phyloP scores from a whole-genome alignment of 495 filamentous ascomycete species.

The Neohortaea acidophila region DNA sequence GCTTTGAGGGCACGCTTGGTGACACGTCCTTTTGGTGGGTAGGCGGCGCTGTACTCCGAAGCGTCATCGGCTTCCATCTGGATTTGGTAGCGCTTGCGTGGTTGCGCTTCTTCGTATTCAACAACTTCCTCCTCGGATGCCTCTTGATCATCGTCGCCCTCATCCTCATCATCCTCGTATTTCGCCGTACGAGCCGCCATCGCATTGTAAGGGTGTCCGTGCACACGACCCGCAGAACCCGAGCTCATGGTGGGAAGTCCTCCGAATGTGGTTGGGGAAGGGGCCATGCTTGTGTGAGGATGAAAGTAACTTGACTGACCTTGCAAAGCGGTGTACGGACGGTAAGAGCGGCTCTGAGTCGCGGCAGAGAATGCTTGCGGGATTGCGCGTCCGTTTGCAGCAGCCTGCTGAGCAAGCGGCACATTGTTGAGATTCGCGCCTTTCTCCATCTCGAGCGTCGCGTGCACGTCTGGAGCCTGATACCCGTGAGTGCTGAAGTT shows the following conservation, averaged over 20 bases:
- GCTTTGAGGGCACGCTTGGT: too few species aligned
- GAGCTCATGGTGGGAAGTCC: conserved; percentile 21
- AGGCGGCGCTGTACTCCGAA: background rate
- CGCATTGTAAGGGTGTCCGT: background rate
- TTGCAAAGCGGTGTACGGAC: too few species aligned
- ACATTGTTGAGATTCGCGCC: conserved; percentile 20
- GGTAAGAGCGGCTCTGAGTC: too few species aligned
- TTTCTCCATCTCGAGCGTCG: background rate
- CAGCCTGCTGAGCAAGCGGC: conserved; percentile 15
- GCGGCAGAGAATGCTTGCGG: conserved; percentile 13
- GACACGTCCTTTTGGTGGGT: too few species aligned
- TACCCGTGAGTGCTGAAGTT: conserved; percentile 9
- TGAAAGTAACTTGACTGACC: background rate
- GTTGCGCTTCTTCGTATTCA: background rate
- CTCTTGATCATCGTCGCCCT: too few species aligned
- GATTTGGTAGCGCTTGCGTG: background rate
- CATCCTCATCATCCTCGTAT: background rate
- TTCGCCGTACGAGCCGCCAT: background rate
- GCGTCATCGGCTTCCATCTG: background rate
- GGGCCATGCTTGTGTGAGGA: conserved; percentile 28
- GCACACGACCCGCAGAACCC: conserved; percentile 16
- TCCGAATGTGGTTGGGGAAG: conserved; percentile 38
- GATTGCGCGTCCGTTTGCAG: conserved; percentile 41
- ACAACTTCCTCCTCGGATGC: too few species aligned
- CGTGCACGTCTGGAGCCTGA: background rate